Percentiles rank a stretch among this genome's conserved stretches.
Conservation (phyloP, 2,329 filamentous ascomycete species). For the Penicillium rolfsii region DNA sequence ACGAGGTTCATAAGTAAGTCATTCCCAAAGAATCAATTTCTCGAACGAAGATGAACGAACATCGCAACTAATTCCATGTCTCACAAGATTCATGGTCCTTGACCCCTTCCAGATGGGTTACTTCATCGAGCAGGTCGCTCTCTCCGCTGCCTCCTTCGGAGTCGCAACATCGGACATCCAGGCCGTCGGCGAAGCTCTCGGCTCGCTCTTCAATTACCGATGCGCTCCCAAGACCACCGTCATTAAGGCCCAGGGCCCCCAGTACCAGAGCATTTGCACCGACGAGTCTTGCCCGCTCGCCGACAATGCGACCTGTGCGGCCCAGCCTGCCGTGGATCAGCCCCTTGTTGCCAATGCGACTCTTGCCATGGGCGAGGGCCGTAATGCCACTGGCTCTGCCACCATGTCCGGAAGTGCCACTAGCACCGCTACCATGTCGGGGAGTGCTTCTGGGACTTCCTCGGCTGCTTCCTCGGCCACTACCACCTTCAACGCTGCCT, state of each 20-base stretch:
- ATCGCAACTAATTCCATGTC: neutral
- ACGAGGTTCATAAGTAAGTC: slow-evolving; percentile 35
- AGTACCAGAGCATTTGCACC: slow-evolving; percentile 62
- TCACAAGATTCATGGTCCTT: slow-evolving; percentile 58
- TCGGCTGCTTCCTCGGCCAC: neutral
- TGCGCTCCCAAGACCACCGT: slow-evolving; percentile 55
- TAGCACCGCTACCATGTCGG: neutral
- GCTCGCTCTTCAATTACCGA: slow-evolving; percentile 55
- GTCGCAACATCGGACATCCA: slow-evolving; percentile 58
- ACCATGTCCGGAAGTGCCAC: slow-evolving; percentile 1
- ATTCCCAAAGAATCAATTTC: neutral
- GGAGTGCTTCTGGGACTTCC: neutral
- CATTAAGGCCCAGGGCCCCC: slow-evolving; percentile 50
- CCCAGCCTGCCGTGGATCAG: slow-evolving; percentile 20
- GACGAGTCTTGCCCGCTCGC: slow-evolving; percentile 55
- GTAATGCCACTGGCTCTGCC: slow-evolving; percentile 5
- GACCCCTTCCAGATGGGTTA: slow-evolving; percentile 57
- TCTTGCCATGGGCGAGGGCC: slow-evolving; percentile 19
- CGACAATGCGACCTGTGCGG: slow-evolving; percentile 50
- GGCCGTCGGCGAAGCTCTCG: slow-evolving; percentile 55
- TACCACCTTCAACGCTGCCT: slow-evolving; percentile 7
- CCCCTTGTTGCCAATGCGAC: slow-evolving; percentile 24
- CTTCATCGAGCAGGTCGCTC: slow-evolving; percentile 63
- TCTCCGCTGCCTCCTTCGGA: slow-evolving; percentile 62
- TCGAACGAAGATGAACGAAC: neutral